Conservation (phyloP, 768 basidiomycete genomes). For the Lactarius deliciosus region DNA sequence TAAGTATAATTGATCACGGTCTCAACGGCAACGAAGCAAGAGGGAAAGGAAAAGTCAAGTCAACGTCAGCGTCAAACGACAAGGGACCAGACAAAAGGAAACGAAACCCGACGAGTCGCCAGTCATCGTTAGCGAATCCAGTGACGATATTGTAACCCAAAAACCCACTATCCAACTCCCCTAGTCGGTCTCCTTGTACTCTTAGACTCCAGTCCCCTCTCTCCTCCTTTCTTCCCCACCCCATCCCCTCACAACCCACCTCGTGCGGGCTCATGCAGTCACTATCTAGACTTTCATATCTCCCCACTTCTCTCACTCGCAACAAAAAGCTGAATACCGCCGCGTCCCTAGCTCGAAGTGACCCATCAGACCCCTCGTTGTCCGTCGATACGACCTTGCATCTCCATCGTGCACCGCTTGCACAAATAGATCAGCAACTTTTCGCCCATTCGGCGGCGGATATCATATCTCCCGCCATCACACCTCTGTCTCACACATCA, state of each 20-base stretch:
- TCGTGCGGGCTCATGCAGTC: slow-evolving; percentile 15
- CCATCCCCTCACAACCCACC: neutral
- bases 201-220: neutral
- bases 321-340: slow-evolving; percentile 25
- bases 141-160: neutral
- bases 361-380: slow-evolving; percentile 23
- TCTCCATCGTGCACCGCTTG: slow-evolving; percentile 27
- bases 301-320: neutral
- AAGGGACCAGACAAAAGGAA: neutral
- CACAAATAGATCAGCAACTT: slow-evolving; percentile 29
- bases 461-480: slow-evolving; percentile 16
- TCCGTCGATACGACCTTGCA: slow-evolving; percentile 21
- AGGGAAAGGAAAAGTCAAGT: neutral
- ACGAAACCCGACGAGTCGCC: neutral
- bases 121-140: neutral
- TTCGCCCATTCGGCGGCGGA: slow-evolving; percentile 11
- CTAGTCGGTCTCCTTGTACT: slow-evolving; percentile 3
- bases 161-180: slow-evolving; percentile 5
- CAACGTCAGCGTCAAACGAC: neutral
- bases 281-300: slow-evolving; percentile 16
- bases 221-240: neutral
- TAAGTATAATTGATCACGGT: slow-evolving; percentile 6
- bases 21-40: slow-evolving; percentile 2
- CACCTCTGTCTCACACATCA: slow-evolving; percentile 13
- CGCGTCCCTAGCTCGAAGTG: slow-evolving; percentile 5